phyloP scores from a whole-genome alignment of 768 basidiomycete genomes.

The Leccinum variicolor region DNA sequence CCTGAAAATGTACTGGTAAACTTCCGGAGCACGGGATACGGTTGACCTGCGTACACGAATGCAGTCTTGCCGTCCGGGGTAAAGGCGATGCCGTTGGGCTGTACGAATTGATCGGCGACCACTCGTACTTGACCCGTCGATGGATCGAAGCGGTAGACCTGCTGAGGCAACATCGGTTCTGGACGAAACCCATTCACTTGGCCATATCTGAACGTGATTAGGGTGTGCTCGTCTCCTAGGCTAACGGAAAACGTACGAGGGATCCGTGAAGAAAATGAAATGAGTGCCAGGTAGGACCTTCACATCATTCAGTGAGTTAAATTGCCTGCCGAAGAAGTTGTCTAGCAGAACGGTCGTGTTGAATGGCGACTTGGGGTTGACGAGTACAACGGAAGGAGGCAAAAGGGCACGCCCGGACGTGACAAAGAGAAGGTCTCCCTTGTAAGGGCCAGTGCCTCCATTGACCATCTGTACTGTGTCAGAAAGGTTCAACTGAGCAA shows the following conservation, averaged over 20 bases:
- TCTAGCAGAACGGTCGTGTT: conserved; percentile 60
- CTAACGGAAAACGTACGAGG: conserved; percentile 40
- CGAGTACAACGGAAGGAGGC: conserved; percentile 60
- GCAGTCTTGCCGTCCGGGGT: neutral
- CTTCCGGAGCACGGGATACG: neutral
- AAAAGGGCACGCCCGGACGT: conserved; percentile 63
- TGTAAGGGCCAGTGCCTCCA: conserved; percentile 62
- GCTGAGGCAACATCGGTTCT: conserved; percentile 43
- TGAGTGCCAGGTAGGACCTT: conserved; percentile 67
- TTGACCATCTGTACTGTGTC: conserved; percentile 67
- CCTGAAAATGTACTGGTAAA: conserved; percentile 22
- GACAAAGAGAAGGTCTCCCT: conserved; percentile 54
- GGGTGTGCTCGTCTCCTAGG: neutral
- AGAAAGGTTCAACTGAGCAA: conserved; percentile 50
- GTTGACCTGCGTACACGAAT: neutral
- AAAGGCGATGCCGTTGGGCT: neutral
- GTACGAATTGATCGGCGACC: conserved; percentile 69
- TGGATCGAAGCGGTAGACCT: conserved; percentile 42
- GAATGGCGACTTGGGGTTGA: conserved; percentile 61
- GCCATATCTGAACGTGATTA: conserved; percentile 47
- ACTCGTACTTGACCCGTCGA: conserved; percentile 60
- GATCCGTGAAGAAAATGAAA: conserved; percentile 74
- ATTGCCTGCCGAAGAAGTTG: conserved; percentile 78
- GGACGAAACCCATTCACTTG: conserved; percentile 66
- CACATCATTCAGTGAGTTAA: conserved; percentile 79